Percentiles rank a stretch among this genome's conserved stretches.
Evolutionary conservation across 176 grass and related monocot species (phyloP).

Genomic region (maize (Zea mays)): DNA sequence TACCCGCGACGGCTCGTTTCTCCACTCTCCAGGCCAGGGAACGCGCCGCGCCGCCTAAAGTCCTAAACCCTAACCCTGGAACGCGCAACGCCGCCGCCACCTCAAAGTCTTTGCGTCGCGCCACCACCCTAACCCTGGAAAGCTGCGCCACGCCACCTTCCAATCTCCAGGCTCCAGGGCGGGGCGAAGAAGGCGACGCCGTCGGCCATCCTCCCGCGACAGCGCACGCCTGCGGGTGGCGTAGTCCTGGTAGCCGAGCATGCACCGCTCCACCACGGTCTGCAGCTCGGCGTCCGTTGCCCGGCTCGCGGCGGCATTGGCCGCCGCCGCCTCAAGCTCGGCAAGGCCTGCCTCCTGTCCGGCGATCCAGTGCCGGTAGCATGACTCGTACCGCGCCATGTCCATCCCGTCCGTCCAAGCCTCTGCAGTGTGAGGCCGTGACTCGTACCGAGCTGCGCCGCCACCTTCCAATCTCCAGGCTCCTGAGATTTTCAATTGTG

Average conservation of each 20-base stretch:
- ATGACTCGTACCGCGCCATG: constrained; percentile 29
- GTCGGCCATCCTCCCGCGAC: constrained; percentile 42
- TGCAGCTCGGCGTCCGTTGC: constrained; percentile 50
- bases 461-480: no score
- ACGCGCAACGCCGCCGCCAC: no score
- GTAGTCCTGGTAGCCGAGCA: constrained; percentile 65
- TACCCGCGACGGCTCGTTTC: no score
- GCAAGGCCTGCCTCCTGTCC: constrained; percentile 47
- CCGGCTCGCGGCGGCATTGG: constrained; percentile 24
- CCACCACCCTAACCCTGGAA: no score
- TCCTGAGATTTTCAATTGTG: no score
- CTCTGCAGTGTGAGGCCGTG: neutral
- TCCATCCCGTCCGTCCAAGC: neutral
- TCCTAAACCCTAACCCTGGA: no score
- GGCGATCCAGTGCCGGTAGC: constrained; percentile 52
- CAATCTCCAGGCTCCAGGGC: constrained; percentile 34
- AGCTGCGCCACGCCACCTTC: no score
- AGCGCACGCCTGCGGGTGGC: constrained; percentile 30
- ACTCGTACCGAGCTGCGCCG: neutral
- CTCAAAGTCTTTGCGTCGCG: no score
- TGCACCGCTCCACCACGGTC: constrained; percentile 45
- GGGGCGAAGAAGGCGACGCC: constrained; percentile 55
- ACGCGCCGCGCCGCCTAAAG: no score
- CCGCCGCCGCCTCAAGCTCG: constrained; percentile 33
- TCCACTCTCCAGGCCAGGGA: no score